These are phyloP conservation scores for Thermothelomyces thermophilus DNA, from an alignment of 2,329 filamentous ascomycete genomes.

Conservation along the genomic window DNA sequence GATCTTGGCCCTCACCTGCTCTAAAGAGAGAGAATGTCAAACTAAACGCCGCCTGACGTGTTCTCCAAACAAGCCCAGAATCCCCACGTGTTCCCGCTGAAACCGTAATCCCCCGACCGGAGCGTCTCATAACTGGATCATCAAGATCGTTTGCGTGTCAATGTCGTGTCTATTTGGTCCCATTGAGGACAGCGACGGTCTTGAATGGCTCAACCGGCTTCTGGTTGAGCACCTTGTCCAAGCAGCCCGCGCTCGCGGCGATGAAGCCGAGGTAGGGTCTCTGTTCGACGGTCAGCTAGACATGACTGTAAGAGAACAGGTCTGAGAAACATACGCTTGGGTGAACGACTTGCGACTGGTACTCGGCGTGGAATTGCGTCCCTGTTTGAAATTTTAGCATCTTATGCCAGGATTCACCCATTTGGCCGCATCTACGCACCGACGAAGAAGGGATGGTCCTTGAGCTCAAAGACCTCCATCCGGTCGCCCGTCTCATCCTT, in stretches of 20 bases:
- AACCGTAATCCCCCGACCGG: background rate
- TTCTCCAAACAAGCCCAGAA: background rate
- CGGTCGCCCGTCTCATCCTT: conserved; percentile 68
- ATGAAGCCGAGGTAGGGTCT: conserved; percentile 77
- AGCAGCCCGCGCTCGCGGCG: conserved; percentile 64
- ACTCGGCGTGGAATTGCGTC: conserved; percentile 87
- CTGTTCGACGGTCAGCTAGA: conserved; percentile 7
- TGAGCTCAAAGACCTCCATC: conserved; percentile 72
- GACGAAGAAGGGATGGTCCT: conserved; percentile 71
- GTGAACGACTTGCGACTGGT: conserved; percentile 32
- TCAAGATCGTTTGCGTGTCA: no score
- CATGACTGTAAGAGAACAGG: conserved; percentile 43
- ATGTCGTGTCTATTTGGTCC: conserved; percentile 3
- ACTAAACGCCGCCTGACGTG: background rate
- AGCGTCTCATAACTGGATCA: no score
- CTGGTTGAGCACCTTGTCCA: conserved; percentile 39
- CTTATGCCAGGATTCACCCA: background rate
- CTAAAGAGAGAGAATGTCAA: background rate
- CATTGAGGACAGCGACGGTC: conserved; percentile 8
- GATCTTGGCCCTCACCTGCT: background rate
- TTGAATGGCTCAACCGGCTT: conserved; percentile 22
- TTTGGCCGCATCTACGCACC: conserved; percentile 3
- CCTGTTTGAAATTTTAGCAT: conserved; percentile 27
- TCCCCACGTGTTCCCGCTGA: background rate
- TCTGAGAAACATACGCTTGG: conserved; percentile 61